Evolutionary conservation across 225 moss, liverwort and hornwort genomes (phyloP).

Genomic region (Pleurozium schreberi): DNA sequence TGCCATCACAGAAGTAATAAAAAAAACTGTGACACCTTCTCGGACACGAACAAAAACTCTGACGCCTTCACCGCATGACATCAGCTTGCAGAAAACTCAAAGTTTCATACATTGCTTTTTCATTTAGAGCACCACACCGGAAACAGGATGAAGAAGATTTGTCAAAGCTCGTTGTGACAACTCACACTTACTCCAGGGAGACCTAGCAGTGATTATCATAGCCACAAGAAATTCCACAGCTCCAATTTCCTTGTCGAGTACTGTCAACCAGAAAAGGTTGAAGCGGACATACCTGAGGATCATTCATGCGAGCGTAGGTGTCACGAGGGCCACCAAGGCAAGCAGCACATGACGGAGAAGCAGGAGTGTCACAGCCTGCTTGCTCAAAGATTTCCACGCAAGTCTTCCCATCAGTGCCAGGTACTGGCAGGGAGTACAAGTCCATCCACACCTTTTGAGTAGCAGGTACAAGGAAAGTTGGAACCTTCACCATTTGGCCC

Average conservation of each 20-base stretch:
- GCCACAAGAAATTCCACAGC: background rate
- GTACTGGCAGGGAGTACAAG: constrained; percentile 61
- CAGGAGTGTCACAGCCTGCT: constrained; percentile 79
- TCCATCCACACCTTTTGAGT: constrained; percentile 99
- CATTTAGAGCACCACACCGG: background rate
- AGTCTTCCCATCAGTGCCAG: constrained; percentile 72
- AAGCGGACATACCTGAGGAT: constrained; percentile 43
- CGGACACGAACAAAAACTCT: background rate
- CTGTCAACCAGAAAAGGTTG: background rate
- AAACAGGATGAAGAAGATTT: background rate
- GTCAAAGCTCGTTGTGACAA: background rate
- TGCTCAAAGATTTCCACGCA: constrained; percentile 71
- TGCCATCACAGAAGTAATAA: background rate
- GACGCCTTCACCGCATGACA: background rate
- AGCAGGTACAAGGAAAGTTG: constrained; percentile 89
- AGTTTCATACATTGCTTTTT: background rate
- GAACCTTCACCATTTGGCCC: constrained; percentile 80
- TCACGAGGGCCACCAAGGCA: constrained; percentile 87
- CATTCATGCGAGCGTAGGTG: constrained; percentile 83
- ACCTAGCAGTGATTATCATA: background rate
- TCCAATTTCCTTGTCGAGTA: background rate
- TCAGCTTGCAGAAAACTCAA: background rate
- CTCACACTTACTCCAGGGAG: background rate
- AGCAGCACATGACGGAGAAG: constrained; percentile 86
- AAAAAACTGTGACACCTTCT: background rate